Conservation (phyloP, 352 stramenopile species). For the Detonula confervacea region DNA sequence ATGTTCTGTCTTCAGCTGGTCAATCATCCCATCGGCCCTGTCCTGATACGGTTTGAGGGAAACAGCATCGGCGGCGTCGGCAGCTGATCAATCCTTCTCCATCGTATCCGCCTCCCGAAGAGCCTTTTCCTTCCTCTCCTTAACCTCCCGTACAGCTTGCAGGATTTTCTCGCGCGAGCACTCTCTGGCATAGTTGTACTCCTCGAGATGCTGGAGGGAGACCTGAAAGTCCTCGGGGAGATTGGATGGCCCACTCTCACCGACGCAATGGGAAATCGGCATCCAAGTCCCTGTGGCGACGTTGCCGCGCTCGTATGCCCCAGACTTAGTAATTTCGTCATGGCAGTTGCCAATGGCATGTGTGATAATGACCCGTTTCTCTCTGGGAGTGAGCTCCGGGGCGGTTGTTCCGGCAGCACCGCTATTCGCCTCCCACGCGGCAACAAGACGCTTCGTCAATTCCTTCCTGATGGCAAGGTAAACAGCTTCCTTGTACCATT, state of each 20-base stretch:
- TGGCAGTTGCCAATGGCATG: constrained; percentile 25
- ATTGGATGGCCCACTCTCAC: not conserved
- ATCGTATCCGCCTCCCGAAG: too few relatives aligned
- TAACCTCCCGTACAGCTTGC: not conserved
- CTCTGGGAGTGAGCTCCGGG: not conserved
- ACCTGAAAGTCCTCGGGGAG: not conserved
- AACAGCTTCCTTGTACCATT: constrained; percentile 10
- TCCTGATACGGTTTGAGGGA: constrained; percentile 1
- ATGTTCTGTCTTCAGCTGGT: not conserved
- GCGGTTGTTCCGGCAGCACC: not conserved
- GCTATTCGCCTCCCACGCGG: not conserved
- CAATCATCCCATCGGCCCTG: constrained; percentile 4
- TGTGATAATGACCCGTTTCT: constrained; percentile 25
- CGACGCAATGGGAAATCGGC: not conserved
- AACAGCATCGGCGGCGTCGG: too few relatives aligned
- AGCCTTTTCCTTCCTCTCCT: not conserved
- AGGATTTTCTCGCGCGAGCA: not conserved
- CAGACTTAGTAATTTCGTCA: not conserved
- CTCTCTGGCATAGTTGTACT: constrained; percentile 16
- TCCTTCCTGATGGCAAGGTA: not conserved
- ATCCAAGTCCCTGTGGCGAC: constrained; percentile 1
- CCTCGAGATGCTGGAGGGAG: constrained; percentile 9
- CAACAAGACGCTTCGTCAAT: constrained; percentile 1
- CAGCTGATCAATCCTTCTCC: too few relatives aligned
- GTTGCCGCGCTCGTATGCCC: not conserved